phyloP scores from a whole-genome alignment of 805 yeast species.

The Grigorovia humatica region DNA sequence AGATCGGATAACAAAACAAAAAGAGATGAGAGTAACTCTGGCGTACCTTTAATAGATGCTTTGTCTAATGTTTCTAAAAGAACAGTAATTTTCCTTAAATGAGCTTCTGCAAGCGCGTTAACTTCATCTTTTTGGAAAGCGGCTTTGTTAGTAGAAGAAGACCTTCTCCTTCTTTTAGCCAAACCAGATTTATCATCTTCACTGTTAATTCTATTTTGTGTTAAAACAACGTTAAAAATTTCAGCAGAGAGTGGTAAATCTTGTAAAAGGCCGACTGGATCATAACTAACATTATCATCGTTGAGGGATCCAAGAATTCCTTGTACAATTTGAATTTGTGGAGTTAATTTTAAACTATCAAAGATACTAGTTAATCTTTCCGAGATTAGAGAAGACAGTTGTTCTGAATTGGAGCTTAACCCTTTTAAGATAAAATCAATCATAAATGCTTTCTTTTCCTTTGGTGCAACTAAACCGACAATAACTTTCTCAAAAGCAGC shows the following conservation, averaged over 20 bases:
- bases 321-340: constrained; percentile 47
- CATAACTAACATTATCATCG: constrained; percentile 36
- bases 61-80: constrained; percentile 71
- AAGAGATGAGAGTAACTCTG: constrained; percentile 40
- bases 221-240: constrained; percentile 48
- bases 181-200: constrained; percentile 32
- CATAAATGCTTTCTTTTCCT: constrained; percentile 47
- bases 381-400: constrained; percentile 40
- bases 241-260: constrained; percentile 44
- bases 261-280: constrained; percentile 44
- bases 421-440: constrained; percentile 50
- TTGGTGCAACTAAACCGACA: constrained; percentile 48
- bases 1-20: constrained; percentile 61
- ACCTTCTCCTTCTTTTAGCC: constrained; percentile 68
- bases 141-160: constrained; percentile 69
- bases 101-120: constrained; percentile 63
- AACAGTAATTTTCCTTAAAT: constrained; percentile 66
- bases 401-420: constrained; percentile 36
- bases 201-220: constrained; percentile 46
- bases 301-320: constrained; percentile 48
- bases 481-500: constrained; percentile 46
- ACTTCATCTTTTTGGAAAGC: constrained; percentile 60
- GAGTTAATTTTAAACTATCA: constrained; percentile 43
- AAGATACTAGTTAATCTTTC: constrained; percentile 47
- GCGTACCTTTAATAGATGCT: constrained; percentile 24